Percentiles rank a stretch among this genome's conserved stretches.
phyloP scores from a whole-genome alignment of 164 flowering plant species.

The Berberis thunbergii region DNA sequence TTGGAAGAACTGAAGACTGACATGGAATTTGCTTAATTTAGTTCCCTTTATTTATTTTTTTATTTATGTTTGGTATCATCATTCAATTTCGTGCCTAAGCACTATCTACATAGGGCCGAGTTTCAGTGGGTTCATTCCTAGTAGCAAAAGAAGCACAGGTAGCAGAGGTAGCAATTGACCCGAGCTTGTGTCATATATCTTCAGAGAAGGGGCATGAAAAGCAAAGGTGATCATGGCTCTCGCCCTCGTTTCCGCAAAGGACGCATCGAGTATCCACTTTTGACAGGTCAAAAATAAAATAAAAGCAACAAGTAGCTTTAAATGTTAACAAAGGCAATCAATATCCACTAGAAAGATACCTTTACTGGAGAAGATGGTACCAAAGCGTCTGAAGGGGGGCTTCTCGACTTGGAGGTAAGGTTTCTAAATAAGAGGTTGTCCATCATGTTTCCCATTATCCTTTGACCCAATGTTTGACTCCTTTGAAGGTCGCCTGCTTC shows the following conservation, averaged over 20 bases:
- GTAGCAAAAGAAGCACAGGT: too few relatives aligned
- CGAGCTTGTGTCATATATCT: too few relatives aligned
- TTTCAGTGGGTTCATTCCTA: too few relatives aligned
- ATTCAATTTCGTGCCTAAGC: too few relatives aligned
- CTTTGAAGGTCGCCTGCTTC: slow-evolving; percentile 50
- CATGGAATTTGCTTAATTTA: too few relatives aligned
- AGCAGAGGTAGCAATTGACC: too few relatives aligned
- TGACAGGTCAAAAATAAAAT: background rate
- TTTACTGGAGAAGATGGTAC: slow-evolving; percentile 65
- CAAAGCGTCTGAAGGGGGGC: slow-evolving; percentile 40
- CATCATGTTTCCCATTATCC: slow-evolving; percentile 95
- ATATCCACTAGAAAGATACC: slow-evolving; percentile 32
- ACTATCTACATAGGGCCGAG: too few relatives aligned
- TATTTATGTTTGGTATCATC: too few relatives aligned
- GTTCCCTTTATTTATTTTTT: too few relatives aligned
- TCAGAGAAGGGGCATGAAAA: background rate
- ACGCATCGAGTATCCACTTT: background rate
- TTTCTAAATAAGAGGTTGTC: slow-evolving; percentile 74
- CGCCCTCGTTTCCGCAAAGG: too few relatives aligned
- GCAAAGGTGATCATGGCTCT: too few relatives aligned
- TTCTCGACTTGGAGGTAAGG: slow-evolving; percentile 65
- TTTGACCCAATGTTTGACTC: slow-evolving; percentile 87
- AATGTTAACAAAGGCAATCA: background rate
- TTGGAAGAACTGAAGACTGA: too few relatives aligned
- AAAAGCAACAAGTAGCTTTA: background rate